Conservation (phyloP, 2,329 filamentous ascomycete genomes). For the Fusarium sp. region DNA sequence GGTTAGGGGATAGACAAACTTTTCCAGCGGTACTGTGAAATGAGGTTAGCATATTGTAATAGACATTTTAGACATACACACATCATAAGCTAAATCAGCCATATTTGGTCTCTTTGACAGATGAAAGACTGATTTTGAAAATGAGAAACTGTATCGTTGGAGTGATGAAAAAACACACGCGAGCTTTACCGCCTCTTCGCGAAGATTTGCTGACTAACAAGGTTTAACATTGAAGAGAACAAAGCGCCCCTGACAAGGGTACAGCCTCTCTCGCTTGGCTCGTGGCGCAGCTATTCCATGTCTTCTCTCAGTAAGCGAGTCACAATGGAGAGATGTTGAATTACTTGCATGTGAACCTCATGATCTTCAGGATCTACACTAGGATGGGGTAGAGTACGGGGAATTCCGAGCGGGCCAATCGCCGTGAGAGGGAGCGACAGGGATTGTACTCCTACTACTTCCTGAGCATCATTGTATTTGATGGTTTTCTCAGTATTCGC, state of each 20-base stretch:
- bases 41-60: not conserved
- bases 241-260: not conserved
- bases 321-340: too few relatives aligned
- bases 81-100: not conserved
- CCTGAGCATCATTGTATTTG: too few relatives aligned
- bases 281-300: not conserved
- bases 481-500: too few relatives aligned
- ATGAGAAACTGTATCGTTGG: not conserved
- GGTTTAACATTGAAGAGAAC: not conserved
- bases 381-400: too few relatives aligned
- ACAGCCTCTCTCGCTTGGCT: not conserved
- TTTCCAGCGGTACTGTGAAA: not conserved
- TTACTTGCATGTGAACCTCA: too few relatives aligned
- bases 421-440: too few relatives aligned
- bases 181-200: constrained; percentile 10
- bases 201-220: constrained; percentile 1
- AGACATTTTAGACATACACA: not conserved
- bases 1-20: rapidly evolving
- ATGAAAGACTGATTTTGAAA: not conserved
- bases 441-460: too few relatives aligned
- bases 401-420: too few relatives aligned
- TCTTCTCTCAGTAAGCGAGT: too few relatives aligned
- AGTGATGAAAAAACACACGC: not conserved
- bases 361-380: too few relatives aligned
- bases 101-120: not conserved